Percentiles rank a stretch among this genome's conserved stretches.
Conservation (phyloP, 306 rosid species). For the barrel medic (Medicago truncatula) region DNA sequence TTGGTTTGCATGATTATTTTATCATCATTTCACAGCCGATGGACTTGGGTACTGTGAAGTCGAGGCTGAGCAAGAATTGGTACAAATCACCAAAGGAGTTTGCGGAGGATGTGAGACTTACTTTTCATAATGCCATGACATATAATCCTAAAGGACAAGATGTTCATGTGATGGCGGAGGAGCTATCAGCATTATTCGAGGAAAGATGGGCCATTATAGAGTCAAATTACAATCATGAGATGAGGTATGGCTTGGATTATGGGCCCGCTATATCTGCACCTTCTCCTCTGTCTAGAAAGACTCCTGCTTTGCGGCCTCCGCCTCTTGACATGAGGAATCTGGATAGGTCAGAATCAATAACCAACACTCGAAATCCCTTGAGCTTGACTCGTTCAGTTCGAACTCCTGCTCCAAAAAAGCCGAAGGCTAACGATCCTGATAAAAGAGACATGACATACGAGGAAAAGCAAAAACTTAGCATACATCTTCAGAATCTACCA, state of each 20-base stretch:
- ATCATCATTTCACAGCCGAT: conserved; percentile 80
- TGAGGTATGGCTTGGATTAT: conserved; percentile 63
- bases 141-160: conserved; percentile 94
- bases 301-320: conserved; percentile 62
- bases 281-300: conserved; percentile 73
- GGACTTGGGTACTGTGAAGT: conserved; percentile 89
- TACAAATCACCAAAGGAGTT: conserved; percentile 93
- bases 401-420: conserved; percentile 94
- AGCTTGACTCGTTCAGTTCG: conserved; percentile 69
- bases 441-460: conserved; percentile 95
- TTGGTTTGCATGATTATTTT: conserved; percentile 90
- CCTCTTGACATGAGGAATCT: conserved; percentile 84
- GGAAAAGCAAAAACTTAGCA: conserved; percentile 89
- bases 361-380: conserved; percentile 54
- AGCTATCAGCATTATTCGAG: conserved; percentile 71
- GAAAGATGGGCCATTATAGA: conserved; percentile 92
- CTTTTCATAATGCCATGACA: conserved; percentile 87
- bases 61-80: conserved; percentile 85
- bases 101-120: conserved; percentile 98
- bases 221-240: conserved; percentile 79
- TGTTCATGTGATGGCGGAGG: conserved; percentile 93
- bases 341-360: conserved; percentile 78
- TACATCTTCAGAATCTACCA: conserved; percentile 87
- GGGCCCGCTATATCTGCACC: conserved; percentile 59
- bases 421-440: conserved; percentile 88